These are phyloP conservation scores for Silene conica DNA, from an alignment of 148 eudicot species.

Conservation along the genomic window DNA sequence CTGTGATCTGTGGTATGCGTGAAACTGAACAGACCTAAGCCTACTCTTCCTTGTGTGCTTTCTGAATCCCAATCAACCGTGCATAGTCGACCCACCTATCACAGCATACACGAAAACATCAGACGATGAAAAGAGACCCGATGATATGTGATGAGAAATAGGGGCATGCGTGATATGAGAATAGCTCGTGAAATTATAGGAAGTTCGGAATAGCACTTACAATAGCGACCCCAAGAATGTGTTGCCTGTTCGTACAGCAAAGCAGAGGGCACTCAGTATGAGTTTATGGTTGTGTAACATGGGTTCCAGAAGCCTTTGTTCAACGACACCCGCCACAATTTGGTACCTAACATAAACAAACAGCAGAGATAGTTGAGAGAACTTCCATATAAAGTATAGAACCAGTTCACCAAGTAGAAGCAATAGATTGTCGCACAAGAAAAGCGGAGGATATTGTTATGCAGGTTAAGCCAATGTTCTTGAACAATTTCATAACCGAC, in stretches of 20 bases:
- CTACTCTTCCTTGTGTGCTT: slow-evolving; percentile 47
- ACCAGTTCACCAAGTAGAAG: not conserved
- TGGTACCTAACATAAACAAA: slow-evolving; percentile 57
- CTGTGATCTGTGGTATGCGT: slow-evolving; percentile 3
- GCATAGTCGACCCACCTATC: slow-evolving; percentile 98
- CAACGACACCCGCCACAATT: slow-evolving; percentile 75
- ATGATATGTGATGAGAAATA: not conserved
- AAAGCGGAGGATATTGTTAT: not conserved
- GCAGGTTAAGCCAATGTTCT: not conserved
- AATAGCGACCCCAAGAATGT: slow-evolving; percentile 90
- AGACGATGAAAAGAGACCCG: not conserved
- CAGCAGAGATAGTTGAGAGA: not conserved
- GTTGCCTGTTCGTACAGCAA: slow-evolving; percentile 87
- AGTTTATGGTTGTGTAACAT: slow-evolving; percentile 76
- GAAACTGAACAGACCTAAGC: not conserved
- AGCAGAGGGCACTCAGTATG: slow-evolving; percentile 71
- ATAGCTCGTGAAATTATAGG: not conserved
- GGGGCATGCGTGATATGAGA: not conserved
- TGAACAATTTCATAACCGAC: not conserved
- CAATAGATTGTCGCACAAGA: not conserved
- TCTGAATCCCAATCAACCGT: slow-evolving; percentile 72
- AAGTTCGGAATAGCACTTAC: slow-evolving; percentile 38
- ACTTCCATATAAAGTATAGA: not conserved
- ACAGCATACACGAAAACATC: slow-evolving; percentile 2
- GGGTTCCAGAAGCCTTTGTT: slow-evolving; percentile 81